Conservation (phyloP, 768 basidiomycete species). For the Boletales sp. region DNA sequence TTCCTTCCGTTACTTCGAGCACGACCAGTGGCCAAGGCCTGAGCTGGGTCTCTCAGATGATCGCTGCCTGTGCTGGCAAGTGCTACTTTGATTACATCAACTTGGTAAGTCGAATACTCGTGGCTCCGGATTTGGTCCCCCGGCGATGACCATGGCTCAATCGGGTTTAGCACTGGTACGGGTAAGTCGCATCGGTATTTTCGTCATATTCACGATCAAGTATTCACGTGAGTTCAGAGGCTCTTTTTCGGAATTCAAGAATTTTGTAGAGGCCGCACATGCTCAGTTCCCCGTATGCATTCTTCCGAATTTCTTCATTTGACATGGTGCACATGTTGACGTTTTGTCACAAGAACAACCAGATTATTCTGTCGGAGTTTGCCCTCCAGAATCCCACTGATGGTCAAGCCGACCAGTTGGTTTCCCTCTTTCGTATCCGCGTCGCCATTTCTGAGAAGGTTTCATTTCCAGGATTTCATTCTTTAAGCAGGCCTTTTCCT, state of each 20-base stretch:
- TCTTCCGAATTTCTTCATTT: no score
- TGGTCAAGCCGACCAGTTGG: constrained; percentile 30
- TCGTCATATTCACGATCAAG: neutral
- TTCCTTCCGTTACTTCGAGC: constrained; percentile 37
- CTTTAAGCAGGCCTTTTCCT: constrained; percentile 32
- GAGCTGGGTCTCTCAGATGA: constrained; percentile 34
- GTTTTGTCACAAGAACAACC: constrained; percentile 9
- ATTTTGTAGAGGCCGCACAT: constrained; percentile 24
- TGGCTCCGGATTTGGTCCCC: neutral
- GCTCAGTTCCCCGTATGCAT: constrained; percentile 26
- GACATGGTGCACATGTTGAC: constrained; percentile 1
- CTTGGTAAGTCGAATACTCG: constrained; percentile 18
- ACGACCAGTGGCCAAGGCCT: constrained; percentile 30
- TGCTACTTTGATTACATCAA: constrained; percentile 38
- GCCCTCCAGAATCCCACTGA: constrained; percentile 30
- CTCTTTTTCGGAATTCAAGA: constrained; percentile 27
- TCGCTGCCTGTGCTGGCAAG: constrained; percentile 31
- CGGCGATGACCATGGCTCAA: no score
- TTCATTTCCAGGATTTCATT: constrained; percentile 24
- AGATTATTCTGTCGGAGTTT: constrained; percentile 31
- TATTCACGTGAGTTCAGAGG: constrained; percentile 12
- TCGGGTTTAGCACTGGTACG: constrained; percentile 27
- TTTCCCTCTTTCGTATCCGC: neutral
- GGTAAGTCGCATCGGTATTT: constrained; percentile 12
- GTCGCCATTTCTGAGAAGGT: neutral